Percentiles rank a stretch among this genome's conserved stretches.
Evolutionary conservation across 2,329 filamentous ascomycete species (phyloP).

Genomic region (Stagonosporopsis rhizophila): DNA sequence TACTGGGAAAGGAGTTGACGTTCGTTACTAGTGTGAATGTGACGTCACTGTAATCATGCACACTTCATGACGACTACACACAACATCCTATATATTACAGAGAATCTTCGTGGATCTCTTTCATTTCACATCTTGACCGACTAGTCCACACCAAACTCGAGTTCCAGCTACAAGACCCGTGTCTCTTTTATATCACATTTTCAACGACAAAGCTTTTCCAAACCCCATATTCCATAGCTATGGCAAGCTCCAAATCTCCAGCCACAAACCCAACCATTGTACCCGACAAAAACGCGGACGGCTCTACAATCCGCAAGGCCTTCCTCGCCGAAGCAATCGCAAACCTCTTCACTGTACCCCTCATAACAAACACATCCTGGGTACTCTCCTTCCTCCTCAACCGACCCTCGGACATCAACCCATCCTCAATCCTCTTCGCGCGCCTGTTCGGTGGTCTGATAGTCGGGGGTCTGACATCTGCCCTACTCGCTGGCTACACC

Average conservation of each 20-base stretch:
- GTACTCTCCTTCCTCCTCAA: constrained; percentile 32
- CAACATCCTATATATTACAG: not conserved
- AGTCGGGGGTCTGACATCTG: constrained; percentile 34
- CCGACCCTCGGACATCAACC: constrained; percentile 30
- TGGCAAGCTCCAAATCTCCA: constrained; percentile 26
- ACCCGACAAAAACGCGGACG: constrained; percentile 20
- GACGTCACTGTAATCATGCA: constrained; percentile 14
- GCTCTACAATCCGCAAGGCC: constrained; percentile 36
- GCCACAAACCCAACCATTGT: constrained; percentile 29
- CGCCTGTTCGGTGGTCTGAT: constrained; percentile 34
- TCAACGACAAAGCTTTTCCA: not conserved
- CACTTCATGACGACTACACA: constrained; percentile 16
- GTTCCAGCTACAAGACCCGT: no score
- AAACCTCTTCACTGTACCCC: constrained; percentile 37
- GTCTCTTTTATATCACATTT: no score
- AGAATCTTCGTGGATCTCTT: no score
- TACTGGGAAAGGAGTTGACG: not conserved
- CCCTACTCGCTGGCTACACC: constrained; percentile 29
- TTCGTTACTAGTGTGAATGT: not conserved
- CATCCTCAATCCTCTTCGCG: constrained; percentile 33
- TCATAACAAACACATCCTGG: constrained; percentile 32
- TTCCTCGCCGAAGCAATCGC: constrained; percentile 37
- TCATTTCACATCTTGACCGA: not conserved
- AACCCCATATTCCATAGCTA: not conserved
- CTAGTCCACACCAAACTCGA: no score